phyloP scores from a whole-genome alignment of 306 rosid genomes.

The Fagus crenata region DNA sequence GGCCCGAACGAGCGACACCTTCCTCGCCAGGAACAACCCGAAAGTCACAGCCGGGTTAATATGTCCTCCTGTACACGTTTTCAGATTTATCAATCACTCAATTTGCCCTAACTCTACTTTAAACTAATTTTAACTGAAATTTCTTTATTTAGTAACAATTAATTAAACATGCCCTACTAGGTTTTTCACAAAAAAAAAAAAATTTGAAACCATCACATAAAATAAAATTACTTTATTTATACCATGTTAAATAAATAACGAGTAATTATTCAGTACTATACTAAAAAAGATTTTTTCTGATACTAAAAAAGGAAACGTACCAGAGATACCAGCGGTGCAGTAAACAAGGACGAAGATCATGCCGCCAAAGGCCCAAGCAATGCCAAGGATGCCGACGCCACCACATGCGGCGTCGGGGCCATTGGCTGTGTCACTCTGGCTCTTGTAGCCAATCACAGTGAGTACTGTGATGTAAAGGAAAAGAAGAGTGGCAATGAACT shows the following conservation, averaged over 20 bases:
- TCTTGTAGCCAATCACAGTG: constrained; percentile 78
- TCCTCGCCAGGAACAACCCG: constrained; percentile 72
- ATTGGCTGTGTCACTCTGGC: constrained; percentile 1
- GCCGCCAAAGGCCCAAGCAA: constrained; percentile 99
- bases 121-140: not conserved
- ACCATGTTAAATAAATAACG: no score
- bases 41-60: constrained; percentile 91
- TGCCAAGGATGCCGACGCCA: constrained; percentile 86
- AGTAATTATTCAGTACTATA: no score
- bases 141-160: not conserved
- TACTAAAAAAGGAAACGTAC: constrained; percentile 27
- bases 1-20: constrained; percentile 74
- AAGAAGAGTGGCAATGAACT: constrained; percentile 87
- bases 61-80: constrained; percentile 64
- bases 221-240: no score
- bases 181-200: not conserved
- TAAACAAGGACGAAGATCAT: constrained; percentile 97
- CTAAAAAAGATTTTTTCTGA: no score
- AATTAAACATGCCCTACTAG: not conserved
- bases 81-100: not conserved
- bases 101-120: no score
- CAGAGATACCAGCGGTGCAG: constrained; percentile 99
- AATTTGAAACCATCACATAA: no score
- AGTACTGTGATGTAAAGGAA: constrained; percentile 83
- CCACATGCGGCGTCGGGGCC: constrained; percentile 41